phyloP scores from a whole-genome alignment of 2,329 filamentous ascomycete genomes.

The Albophoma yamanashiensis region DNA sequence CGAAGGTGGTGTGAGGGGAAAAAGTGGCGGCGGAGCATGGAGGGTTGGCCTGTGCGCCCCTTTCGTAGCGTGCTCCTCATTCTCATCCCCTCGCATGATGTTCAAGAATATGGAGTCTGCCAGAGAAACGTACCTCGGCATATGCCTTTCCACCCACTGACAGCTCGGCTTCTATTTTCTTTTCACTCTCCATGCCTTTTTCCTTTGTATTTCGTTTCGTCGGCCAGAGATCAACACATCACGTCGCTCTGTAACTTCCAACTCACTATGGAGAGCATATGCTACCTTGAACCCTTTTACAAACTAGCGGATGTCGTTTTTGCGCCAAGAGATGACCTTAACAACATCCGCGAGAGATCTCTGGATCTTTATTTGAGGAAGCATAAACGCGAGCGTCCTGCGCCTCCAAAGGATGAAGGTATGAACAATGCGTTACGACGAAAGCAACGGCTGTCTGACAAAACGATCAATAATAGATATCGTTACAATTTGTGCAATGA shows the following conservation, averaged over 20 bases:
- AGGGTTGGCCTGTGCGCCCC: no score
- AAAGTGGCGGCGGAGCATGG: background rate
- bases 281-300: constrained; percentile 13
- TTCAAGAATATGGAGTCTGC: no score
- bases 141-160: no score
- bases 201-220: no score
- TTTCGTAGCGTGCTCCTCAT: no score
- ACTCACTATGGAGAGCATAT: constrained; percentile 11
- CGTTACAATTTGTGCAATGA: constrained; percentile 2
- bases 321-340: constrained; percentile 4
- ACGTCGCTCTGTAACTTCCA: background rate
- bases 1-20: background rate
- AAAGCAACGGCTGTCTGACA: background rate
- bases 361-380: constrained; percentile 5
- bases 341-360: constrained; percentile 2
- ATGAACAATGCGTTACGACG: background rate
- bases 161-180: no score
- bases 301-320: constrained; percentile 5
- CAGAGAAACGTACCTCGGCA: no score
- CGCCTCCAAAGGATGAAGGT: background rate
- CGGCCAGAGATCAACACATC: no score
- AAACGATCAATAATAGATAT: constrained; percentile 2
- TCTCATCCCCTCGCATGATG: no score
- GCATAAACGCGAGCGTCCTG: constrained; percentile 1
- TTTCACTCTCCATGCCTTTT: no score